Base-by-base conservation (phyloP, 2,329 filamentous ascomycete species). In the Bretziella fagacearum region DNA sequence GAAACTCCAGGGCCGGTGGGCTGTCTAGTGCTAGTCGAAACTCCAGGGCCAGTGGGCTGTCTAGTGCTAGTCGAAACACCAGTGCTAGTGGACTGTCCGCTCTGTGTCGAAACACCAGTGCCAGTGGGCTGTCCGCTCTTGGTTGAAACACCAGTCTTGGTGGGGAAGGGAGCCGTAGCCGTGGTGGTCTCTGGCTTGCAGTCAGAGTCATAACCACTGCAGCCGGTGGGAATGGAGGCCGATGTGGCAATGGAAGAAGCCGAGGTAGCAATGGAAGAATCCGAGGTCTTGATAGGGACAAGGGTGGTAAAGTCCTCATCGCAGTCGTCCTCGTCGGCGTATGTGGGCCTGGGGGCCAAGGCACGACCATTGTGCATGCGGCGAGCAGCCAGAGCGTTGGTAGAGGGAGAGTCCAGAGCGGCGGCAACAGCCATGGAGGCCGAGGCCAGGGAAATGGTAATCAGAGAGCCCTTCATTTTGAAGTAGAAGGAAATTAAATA, bases 401-500 rank as follows among this genome's bases (percentile, higher is more conserved):
- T 23, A 3, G 35, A 10, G 39, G 48, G 26, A 10, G 23, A 20
- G 8, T 50, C 48, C 10, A 50, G 39, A 26, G 47, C 37, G 33
- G 44, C 18, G 22, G 43, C 48, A 22, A 46, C 27, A 39, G 48
- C 48, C 44, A 50, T 46, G 18, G 48, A 44, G 47, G 48, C 48
- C 48, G n/a, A n/a, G 30, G 48, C 48, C 48, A 50, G 32, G 33
- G 48, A 50, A 30, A 50, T 29, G 47, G 48, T 46, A 23, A 47
- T 43, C 15, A 50, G 17, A 47, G 48, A 50, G 25, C 48, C 48
- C 48, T 50, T 50, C 48, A 50, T 50, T 30, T 36, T 50, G 39
- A 44, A 17, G 10, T 20, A 18, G 22, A 20, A 15, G 15, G 17
- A 33, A 33, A 39, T 26, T 39, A 44, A 39, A 47, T 37, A 37